Evolutionary conservation across 2,329 filamentous ascomycete genomes (phyloP), one percentile per base, ranked within the genome.

Genomic region (Fusarium haematococcum): DNA sequence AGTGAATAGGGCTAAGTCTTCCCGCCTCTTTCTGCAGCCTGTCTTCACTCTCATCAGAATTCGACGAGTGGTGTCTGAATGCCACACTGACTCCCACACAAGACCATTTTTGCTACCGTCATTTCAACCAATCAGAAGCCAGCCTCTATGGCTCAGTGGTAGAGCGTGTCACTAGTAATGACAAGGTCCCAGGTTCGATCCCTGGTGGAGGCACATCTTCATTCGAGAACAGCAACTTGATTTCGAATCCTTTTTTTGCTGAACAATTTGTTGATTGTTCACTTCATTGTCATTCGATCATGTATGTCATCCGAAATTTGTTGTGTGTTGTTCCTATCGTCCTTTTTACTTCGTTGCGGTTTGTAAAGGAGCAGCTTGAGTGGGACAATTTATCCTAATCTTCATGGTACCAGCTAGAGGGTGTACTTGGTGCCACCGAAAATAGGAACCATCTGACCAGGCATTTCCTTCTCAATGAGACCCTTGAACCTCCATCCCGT

Each of bases 401-500:
- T 20, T 43, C 39, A 6, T n/a, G 11, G 10, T 10, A 27, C 23
- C 6, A 16, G 11, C 11, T 25, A 32, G n/a, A 60, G 37, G 2
- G n/a, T 73, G 30, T 80, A 82, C 50, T 77, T 86, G 20, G 84
- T 84, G 3, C 88, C 88, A 13, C 88, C 87, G 11, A 87, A 87
- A 25, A 85, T 85, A 27, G 88, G 87, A 11, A 86, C 86, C 68
- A 89, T 74, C 4, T 81, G 80, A 2, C 87, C 87, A 1, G 86
- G 85, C 84, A 89, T 87, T 41, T 83, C 80, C 68, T 83, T 85
- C 77, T 37, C 54, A 37, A 57, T 37, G 2, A 25, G 54, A 83
- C 83, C 71, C 77, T 89, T 89, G 37, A 86, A 88, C 70, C 87
- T 82, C 87, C 88, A 90, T 5, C 88, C 88, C 0, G 88, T 86